Evolutionary conservation across 2,329 filamentous ascomycete genomes (phyloP).

Genomic region (Leptographium lundbergii): DNA sequence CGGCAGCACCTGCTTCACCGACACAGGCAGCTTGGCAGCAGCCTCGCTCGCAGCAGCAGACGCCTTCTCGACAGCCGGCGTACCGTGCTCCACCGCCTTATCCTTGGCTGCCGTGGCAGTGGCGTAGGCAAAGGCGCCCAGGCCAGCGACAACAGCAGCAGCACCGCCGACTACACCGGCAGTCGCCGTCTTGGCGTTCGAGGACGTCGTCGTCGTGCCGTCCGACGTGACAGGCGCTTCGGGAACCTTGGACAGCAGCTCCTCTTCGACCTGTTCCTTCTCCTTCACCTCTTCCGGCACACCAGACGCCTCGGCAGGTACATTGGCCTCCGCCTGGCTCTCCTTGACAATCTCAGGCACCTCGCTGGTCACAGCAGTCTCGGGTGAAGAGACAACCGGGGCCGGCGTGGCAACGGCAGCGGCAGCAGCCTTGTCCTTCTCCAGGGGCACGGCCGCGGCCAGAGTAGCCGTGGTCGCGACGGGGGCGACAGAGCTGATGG

Average conservation of each 20-base stretch:
- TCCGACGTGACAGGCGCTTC: constrained; percentile 45
- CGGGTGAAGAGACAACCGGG: not conserved
- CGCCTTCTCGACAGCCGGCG: not conserved
- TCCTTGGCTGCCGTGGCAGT: constrained; percentile 25
- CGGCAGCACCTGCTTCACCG: constrained; percentile 39
- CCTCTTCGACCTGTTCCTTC: constrained; percentile 58
- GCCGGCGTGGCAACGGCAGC: constrained; percentile 33
- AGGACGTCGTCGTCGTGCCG: constrained; percentile 22
- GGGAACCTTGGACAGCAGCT: constrained; percentile 55
- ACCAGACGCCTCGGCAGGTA: constrained; percentile 55
- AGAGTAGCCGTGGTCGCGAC: constrained; percentile 55
- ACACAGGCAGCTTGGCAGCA: constrained; percentile 37
- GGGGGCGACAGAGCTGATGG: constrained; percentile 40
- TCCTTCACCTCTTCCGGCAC: constrained; percentile 53
- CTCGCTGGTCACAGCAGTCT: not conserved
- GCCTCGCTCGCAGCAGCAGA: constrained; percentile 10
- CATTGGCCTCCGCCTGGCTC: constrained; percentile 54
- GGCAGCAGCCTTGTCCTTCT: constrained; percentile 39
- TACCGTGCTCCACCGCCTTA: constrained; percentile 19
- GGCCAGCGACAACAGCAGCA: constrained; percentile 26
- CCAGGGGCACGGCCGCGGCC: constrained; percentile 53
- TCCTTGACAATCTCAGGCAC: constrained; percentile 53
- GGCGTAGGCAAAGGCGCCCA: constrained; percentile 15
- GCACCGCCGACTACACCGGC: constrained; percentile 11
- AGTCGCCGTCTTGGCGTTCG: not conserved